These are phyloP conservation scores for Murraya koenigii DNA, from an alignment of 345 rosid species.

Conservation along the genomic window DNA sequence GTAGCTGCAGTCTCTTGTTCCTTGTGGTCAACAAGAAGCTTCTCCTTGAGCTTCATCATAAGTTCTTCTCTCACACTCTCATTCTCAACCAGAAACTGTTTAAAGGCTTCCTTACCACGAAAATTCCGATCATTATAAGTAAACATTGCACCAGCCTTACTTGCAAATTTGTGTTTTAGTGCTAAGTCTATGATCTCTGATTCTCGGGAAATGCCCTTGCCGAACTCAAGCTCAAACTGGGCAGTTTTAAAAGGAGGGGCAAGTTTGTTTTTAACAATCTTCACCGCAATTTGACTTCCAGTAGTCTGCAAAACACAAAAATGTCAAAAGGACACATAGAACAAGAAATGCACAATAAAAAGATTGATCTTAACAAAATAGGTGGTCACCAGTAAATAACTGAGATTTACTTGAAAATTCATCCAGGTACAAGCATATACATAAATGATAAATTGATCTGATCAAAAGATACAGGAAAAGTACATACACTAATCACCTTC, in stretches of 20 bases:
- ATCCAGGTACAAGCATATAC: background rate
- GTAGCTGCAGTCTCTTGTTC: constrained; percentile 25
- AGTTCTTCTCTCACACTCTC: constrained; percentile 59
- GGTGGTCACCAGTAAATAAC: background rate
- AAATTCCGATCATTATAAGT: constrained; percentile 42
- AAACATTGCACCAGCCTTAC: constrained; percentile 50
- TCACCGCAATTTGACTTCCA: constrained; percentile 74
- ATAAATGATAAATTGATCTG: background rate
- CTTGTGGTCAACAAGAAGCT: constrained; percentile 35
- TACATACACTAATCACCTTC: background rate
- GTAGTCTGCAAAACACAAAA: constrained; percentile 45
- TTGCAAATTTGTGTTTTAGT: constrained; percentile 65
- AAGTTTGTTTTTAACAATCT: constrained; percentile 93
- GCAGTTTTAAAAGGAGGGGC: constrained; percentile 89
- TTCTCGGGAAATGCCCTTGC: constrained; percentile 81
- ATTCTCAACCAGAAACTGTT: constrained; percentile 49
- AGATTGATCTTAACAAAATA: background rate
- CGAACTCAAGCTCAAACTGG: constrained; percentile 88
- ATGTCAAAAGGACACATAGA: background rate
- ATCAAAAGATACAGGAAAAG: background rate
- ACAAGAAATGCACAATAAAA: background rate
- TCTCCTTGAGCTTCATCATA: constrained; percentile 53
- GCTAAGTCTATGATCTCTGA: constrained; percentile 75
- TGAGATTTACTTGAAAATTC: background rate
- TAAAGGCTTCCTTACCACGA: constrained; percentile 85